Evolutionary conservation across 176 grass and related monocot species (phyloP), one percentile per base, ranked within the genome.

Genomic region (Zoysia pacifica): DNA sequence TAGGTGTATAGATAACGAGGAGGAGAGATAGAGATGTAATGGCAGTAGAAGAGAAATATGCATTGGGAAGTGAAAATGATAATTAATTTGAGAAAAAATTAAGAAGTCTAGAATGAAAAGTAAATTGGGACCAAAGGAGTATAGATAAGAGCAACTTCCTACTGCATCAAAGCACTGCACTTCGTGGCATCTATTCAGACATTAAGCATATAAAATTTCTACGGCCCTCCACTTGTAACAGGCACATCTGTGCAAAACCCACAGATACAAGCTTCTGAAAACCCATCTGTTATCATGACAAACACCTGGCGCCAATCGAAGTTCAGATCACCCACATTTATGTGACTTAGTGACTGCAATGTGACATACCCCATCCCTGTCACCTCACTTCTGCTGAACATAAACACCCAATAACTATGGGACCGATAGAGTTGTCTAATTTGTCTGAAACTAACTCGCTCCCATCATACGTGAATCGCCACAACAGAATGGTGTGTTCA

Each of bases 391-490:
- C 77, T 84, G 71, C 71, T 56, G 37, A 64, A 42, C 65, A 84
- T 81, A 72, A 84, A 84, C 77, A 48, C 77, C 19, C 72, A 60
- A 81, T 85, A 67, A 81, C 72, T 89, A n/a, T 46, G 59, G 72
- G 82, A 50, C 72, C 82, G 20, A 89, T 59, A 85, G 77, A 81
- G 82, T 53, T 89, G 87, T 81, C 53, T 52, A 64, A 54, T 79
- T 65, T 85, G 72, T 89, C 77, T 61, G 49, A 77, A 56, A 77
- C 16, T 68, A 76, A 56, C 56, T 64, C 8, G 13, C 16, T 16
- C 11, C 35, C 13, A 45, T 54, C 55, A 45, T 74, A 72, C 11
- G 16, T 42, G 43, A 70, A 28, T 49, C 51, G 37, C 36, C 2
- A 16, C 44, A 11, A 79, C 16, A 49, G 80, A 67, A 60, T 60